Evolutionary conservation across 106 monocot species (phyloP), one percentile per base, ranked within the genome.

Genomic region (Phalaenopsis equestris): DNA sequence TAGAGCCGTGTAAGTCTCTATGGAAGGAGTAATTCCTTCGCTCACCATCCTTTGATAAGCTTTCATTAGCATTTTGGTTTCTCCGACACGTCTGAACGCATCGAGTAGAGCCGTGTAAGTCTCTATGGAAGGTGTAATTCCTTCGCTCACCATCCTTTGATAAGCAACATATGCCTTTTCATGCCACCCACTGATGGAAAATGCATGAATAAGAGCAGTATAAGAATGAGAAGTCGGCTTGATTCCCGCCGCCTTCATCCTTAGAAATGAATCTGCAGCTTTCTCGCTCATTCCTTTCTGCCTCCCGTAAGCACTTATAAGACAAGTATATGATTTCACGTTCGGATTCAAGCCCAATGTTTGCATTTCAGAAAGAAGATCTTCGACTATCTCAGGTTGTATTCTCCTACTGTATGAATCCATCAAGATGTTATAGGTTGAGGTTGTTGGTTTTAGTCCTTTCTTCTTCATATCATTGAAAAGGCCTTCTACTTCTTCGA

Each of bases 401-500:
- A 93, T 93, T 82, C 95, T 94, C 85, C 85, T 88, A 77, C 99
- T 87, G 67, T 99, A 99, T 41, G 95, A 91, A 82, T 91, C 90
- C 93, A 99, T 95, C 64, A 99, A 82, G 80, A 95, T 83, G 43
- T 99, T 99, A 83, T 91, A 95, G n/a, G 93, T 94, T 38, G 85
- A 75, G 7, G 83, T 79, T 23, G 91, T 89, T 81, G 93, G 95
- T n/a, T 87, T 80, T 57, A 99, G 19, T 8, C 86, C 92, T 82
- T 89, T 95, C 41, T 90, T 87, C 76, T 81, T 99, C 94, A 99
- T 90, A 83, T 99, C 99, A 80, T 17, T 37, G 78, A 95, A 93
- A 67, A 99, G 88, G 18, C 95, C 95, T 82, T 99, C 99, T 41
- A 89, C 99, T 75, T 99, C 94, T 65, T 93, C 99, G 55, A 99